phyloP scores from a whole-genome alignment of 2,329 filamentous ascomycete species.

The Capronia coronata region DNA sequence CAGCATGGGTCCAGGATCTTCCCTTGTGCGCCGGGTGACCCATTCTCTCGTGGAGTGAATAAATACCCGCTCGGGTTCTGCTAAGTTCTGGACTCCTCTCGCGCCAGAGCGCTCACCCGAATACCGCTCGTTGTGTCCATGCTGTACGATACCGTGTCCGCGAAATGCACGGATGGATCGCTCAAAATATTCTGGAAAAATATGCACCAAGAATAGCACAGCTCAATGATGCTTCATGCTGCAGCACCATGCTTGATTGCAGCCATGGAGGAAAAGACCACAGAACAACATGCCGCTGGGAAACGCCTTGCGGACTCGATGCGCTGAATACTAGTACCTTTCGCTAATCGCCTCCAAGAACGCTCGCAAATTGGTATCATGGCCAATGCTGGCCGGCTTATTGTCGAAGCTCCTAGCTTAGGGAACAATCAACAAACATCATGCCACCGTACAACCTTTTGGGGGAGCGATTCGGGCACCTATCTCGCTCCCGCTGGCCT shows the following conservation, averaged over 20 bases:
- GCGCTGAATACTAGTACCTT: slow-evolving; percentile 13
- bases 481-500: slow-evolving; percentile 22
- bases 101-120: too few relatives aligned
- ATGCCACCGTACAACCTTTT: not conserved
- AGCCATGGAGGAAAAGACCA: not conserved
- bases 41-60: not conserved
- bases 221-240: not conserved
- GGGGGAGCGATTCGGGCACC: not conserved
- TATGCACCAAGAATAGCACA: not conserved
- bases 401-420: not conserved
- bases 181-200: too few relatives aligned
- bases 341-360: slow-evolving; percentile 6
- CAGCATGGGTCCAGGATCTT: not conserved
- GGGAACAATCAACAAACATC: not conserved
- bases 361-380: slow-evolving; percentile 19
- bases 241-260: not conserved
- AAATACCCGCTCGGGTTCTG: not conserved
- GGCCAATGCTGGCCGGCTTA: slow-evolving; percentile 4
- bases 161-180: too few relatives aligned
- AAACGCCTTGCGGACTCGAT: not conserved
- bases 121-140: not conserved
- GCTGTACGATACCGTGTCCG: not conserved
- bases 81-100: too few relatives aligned
- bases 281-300: not conserved
- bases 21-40: not conserved